phyloP scores from a whole-genome alignment of 1,284 basidiomycete genomes.

The Leccinum pachyderme region DNA sequence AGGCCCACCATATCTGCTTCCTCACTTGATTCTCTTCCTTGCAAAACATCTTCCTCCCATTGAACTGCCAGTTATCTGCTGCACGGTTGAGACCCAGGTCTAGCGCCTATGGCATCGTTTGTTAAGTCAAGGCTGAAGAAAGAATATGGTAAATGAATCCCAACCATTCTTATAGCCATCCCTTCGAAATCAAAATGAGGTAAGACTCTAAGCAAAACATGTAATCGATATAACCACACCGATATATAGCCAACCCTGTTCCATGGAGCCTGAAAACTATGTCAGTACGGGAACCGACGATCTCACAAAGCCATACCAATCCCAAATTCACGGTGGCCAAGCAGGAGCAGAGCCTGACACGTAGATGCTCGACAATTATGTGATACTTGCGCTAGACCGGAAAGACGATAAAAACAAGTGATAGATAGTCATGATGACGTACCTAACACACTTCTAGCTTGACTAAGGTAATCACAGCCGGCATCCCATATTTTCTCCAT shows the following conservation, averaged over 20 bases:
- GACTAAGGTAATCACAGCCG: constrained; percentile 64
- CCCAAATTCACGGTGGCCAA: constrained; percentile 82
- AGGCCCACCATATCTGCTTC: constrained; percentile 83
- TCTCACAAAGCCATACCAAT: constrained; percentile 45
- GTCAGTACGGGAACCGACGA: constrained; percentile 8
- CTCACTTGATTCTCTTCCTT: constrained; percentile 74
- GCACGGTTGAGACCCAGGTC: constrained; percentile 83
- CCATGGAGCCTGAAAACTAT: constrained; percentile 55
- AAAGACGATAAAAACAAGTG: constrained; percentile 1
- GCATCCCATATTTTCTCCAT: constrained; percentile 68
- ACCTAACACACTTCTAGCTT: constrained; percentile 72
- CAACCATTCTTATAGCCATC: constrained; percentile 75
- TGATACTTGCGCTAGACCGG: constrained; percentile 56
- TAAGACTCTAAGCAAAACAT: neutral
- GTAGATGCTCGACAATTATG: constrained; percentile 67
- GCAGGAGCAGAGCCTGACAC: constrained; percentile 72
- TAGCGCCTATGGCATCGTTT: constrained; percentile 54
- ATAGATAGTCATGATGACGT: constrained; percentile 13
- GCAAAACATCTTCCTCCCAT: constrained; percentile 64
- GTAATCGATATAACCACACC: constrained; percentile 42
- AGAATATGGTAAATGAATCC: constrained; percentile 7
- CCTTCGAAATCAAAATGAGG: constrained; percentile 39
- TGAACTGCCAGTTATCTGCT: constrained; percentile 72
- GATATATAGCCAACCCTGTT: constrained; percentile 79
- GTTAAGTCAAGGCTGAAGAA: neutral